phyloP scores from a whole-genome alignment of 345 rosid species.

The Brassica cretica region DNA sequence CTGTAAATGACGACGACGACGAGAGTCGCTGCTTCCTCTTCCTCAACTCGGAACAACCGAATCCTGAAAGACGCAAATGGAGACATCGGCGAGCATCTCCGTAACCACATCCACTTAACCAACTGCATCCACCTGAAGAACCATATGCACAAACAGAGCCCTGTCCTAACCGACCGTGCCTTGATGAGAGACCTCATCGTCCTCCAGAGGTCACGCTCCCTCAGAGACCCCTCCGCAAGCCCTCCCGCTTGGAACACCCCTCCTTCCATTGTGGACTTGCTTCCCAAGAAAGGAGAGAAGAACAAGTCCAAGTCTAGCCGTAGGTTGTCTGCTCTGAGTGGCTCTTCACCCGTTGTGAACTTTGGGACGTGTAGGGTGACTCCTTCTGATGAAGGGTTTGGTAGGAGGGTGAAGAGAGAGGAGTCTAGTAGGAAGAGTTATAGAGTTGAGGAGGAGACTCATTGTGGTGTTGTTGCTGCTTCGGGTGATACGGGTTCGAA shows the following conservation, averaged over 20 bases:
- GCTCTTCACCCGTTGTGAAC: slow-evolving; percentile 59
- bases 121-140: slow-evolving; percentile 97
- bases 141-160: slow-evolving; percentile 98
- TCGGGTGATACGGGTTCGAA: slow-evolving; percentile 54
- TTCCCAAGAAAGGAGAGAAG: slow-evolving; percentile 66
- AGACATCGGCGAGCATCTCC: slow-evolving; percentile 88
- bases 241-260: slow-evolving; percentile 89
- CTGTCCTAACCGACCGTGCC: slow-evolving; percentile 67
- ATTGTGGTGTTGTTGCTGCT: slow-evolving; percentile 49
- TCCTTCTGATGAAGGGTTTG: slow-evolving; percentile 47
- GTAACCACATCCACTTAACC: slow-evolving; percentile 89
- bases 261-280: slow-evolving; percentile 61
- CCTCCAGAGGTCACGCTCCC: slow-evolving; percentile 88
- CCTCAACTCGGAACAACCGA: slow-evolving; percentile 55
- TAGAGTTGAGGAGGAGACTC: slow-evolving; percentile 44
- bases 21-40: slow-evolving; percentile 59
- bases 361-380: slow-evolving; percentile 62
- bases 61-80: slow-evolving; percentile 92
- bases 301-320: slow-evolving; percentile 51
- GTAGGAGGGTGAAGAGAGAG: slow-evolving; percentile 62
- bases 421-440: slow-evolving; percentile 57
- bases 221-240: slow-evolving; percentile 91
- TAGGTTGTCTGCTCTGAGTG: slow-evolving; percentile 66
- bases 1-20: slow-evolving; percentile 57
- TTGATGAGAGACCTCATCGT: slow-evolving; percentile 89